Evolutionary conservation across 306 rosid species (phyloP).

Genomic region (Quercus gilva): DNA sequence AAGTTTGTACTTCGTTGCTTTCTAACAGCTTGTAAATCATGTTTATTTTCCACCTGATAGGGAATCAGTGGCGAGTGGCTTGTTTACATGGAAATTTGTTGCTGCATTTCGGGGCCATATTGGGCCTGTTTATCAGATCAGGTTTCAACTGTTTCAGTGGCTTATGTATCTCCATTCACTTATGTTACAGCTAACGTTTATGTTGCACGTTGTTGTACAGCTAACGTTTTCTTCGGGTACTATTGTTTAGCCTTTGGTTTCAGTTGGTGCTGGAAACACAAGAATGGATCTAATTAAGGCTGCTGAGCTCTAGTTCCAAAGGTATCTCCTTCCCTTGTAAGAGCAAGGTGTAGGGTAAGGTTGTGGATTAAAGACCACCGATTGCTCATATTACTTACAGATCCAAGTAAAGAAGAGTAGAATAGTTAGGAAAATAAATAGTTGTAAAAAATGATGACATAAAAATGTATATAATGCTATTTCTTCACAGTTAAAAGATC

Average conservation of each 20-base stretch:
- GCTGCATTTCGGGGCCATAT: slow-evolving; percentile 87
- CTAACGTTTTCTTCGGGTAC: slow-evolving; percentile 21
- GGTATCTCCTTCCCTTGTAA: no score
- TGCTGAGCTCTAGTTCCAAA: no score
- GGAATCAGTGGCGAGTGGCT: slow-evolving; percentile 93
- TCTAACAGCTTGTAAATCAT: slow-evolving; percentile 78
- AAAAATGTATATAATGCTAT: not conserved
- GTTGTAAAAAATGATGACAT: not conserved
- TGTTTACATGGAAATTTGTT: slow-evolving; percentile 80
- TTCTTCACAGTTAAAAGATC: not conserved
- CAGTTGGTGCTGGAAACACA: not conserved
- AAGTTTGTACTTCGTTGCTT: slow-evolving; percentile 16
- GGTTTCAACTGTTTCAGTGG: slow-evolving; percentile 33
- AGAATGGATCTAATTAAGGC: not conserved
- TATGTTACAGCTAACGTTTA: slow-evolving; percentile 18
- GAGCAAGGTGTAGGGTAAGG: no score
- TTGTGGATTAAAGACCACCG: no score
- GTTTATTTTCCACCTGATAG: slow-evolving; percentile 95
- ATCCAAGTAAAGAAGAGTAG: no score
- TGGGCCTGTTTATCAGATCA: slow-evolving; percentile 91
- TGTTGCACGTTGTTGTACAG: slow-evolving; percentile 41
- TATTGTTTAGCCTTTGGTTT: not conserved
- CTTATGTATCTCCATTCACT: not conserved
- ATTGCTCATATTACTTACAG: no score
- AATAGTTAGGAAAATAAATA: not conserved